These are phyloP conservation scores for Epithele typhae DNA, from an alignment of 768 basidiomycete species.

Conservation along the genomic window DNA sequence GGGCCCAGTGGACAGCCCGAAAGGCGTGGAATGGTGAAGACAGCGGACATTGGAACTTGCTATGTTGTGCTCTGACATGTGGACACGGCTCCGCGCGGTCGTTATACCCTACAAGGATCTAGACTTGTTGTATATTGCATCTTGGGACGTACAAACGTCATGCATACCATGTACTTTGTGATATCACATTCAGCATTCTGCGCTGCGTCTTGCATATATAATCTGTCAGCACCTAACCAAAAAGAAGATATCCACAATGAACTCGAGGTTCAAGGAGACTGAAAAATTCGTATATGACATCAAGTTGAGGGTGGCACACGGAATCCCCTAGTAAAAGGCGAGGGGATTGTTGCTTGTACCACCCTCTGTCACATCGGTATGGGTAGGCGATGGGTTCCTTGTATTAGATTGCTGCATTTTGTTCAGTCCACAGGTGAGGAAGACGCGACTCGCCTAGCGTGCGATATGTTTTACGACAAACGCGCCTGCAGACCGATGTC, in stretches of 20 bases:
- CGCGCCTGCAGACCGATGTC: too few relatives aligned
- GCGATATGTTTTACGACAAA: too few relatives aligned
- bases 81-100: too few relatives aligned
- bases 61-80: too few relatives aligned
- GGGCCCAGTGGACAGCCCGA: background rate
- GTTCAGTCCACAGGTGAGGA: constrained; percentile 6
- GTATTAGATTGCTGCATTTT: constrained; percentile 7
- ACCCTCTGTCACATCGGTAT: constrained; percentile 5
- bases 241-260: background rate
- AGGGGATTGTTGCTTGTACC: constrained; percentile 32
- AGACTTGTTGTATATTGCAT: too few relatives aligned
- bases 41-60: too few relatives aligned
- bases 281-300: constrained; percentile 53
- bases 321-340: constrained; percentile 66
- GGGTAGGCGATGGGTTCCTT: background rate
- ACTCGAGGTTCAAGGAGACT: constrained; percentile 17
- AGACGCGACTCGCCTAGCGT: too few relatives aligned
- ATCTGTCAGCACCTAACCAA: background rate
- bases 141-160: too few relatives aligned
- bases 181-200: too few relatives aligned
- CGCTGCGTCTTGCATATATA: too few relatives aligned
- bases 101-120: too few relatives aligned
- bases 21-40: background rate
- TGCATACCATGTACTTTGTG: too few relatives aligned
- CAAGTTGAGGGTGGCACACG: constrained; percentile 44